Conservation (phyloP, 1,284 basidiomycete species). For the Rhizopogon hawkerae region DNA sequence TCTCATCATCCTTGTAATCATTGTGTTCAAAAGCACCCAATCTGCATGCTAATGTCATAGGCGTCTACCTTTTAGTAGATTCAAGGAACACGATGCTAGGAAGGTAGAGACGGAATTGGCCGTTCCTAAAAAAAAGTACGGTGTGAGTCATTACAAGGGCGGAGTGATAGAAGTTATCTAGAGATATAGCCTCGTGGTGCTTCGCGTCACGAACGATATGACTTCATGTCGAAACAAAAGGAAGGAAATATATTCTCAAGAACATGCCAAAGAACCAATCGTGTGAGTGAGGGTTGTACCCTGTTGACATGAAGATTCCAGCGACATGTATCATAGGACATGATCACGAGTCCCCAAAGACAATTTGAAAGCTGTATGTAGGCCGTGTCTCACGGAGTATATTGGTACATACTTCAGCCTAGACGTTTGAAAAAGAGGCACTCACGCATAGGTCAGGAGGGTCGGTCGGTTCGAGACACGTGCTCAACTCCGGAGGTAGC, state of each 20-base stretch:
- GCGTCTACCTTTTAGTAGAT: background rate
- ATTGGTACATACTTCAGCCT: background rate
- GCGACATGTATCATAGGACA: background rate
- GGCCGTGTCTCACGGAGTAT: background rate
- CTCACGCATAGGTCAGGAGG: background rate
- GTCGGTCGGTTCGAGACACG: background rate
- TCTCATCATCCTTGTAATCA: background rate
- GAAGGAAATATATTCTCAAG: background rate
- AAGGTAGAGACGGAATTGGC: background rate
- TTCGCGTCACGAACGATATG: background rate
- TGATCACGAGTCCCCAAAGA: background rate
- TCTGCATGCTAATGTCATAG: background rate
- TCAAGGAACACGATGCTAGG: background rate
- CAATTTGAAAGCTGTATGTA: background rate
- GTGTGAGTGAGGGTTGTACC: background rate
- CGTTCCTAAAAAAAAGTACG: background rate
- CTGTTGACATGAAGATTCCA: background rate
- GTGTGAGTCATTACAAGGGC: background rate
- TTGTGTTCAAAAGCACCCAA: background rate
- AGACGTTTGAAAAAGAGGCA: background rate
- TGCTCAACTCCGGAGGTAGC: too few relatives aligned
- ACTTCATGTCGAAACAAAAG: slow-evolving; percentile 4
- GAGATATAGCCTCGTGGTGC: slow-evolving; percentile 3
- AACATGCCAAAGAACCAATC: background rate
- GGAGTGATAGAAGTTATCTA: background rate